Percentiles rank a stretch among this genome's conserved stretches.
Evolutionary conservation across 257 asterid genomes (phyloP).

Genomic region (Plectranthus barbatus): DNA sequence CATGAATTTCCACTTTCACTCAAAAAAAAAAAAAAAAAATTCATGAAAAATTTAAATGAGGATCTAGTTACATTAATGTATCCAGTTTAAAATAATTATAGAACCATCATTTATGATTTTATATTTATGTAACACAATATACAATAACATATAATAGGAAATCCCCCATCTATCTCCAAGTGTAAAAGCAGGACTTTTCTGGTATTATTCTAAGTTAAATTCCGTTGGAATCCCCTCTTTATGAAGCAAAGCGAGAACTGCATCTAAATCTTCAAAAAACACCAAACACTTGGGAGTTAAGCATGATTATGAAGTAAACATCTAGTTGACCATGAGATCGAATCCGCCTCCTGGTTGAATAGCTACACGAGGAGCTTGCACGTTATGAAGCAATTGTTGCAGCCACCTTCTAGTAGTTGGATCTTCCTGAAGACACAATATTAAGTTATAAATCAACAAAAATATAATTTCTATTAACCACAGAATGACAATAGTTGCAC

Average conservation of each 20-base stretch:
- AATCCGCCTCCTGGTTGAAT: conserved; percentile 68
- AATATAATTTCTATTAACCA: neutral
- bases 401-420: conserved; percentile 84
- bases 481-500: conserved; percentile 19
- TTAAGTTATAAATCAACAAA: neutral
- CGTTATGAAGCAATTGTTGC: conserved; percentile 69
- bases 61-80: too few species aligned
- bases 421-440: conserved; percentile 55
- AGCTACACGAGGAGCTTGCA: conserved; percentile 62
- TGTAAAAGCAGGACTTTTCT: neutral
- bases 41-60: too few species aligned
- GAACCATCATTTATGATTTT: too few species aligned
- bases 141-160: too few species aligned
- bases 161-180: too few species aligned
- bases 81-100: too few species aligned
- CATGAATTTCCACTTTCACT: too few species aligned
- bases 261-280: neutral
- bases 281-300: neutral
- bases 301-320: neutral
- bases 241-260: neutral
- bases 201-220: conserved; percentile 4
- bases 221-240: neutral
- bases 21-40: too few species aligned
- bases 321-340: conserved; percentile 46
- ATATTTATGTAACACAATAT: too few species aligned